Evolutionary conservation across 768 basidiomycete species (phyloP).

Genomic region (Tricholoma sp.): DNA sequence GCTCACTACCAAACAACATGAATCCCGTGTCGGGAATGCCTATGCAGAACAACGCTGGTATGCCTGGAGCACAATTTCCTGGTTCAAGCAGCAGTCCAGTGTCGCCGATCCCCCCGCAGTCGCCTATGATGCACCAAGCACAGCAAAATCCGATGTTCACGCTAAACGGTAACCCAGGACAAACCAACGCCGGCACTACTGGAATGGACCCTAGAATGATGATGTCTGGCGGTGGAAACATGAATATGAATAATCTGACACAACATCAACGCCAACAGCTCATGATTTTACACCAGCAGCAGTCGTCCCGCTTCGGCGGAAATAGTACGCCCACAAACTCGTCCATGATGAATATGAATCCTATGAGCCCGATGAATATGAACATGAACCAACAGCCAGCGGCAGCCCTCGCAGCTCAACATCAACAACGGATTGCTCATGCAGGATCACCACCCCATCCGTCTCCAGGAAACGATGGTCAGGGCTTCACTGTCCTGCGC

Average conservation of each 20-base stretch:
- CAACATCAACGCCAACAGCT: conserved; percentile 43
- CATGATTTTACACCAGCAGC: conserved; percentile 31
- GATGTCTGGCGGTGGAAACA: conserved; percentile 15
- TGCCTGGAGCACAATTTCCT: conserved; percentile 9
- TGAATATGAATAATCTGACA: conserved; percentile 25
- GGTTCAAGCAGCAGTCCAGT: conserved; percentile 13
- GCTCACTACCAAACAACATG: conserved; percentile 3
- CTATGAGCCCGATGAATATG: conserved; percentile 10
- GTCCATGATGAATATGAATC: conserved; percentile 15
- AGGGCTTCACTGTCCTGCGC: conserved; percentile 43
- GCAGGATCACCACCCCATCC: conserved; percentile 36
- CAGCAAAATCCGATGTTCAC: conserved; percentile 17
- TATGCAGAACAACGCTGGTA: conserved; percentile 13
- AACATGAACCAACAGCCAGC: conserved; percentile 18
- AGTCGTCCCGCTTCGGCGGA: conserved; percentile 4
- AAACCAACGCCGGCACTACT: conserved; percentile 15
- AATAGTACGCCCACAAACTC: neutral
- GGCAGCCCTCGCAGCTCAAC: conserved; percentile 19
- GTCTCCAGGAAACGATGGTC: conserved; percentile 28
- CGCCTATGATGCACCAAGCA: conserved; percentile 9
- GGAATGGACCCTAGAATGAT: conserved; percentile 30
- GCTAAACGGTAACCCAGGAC: conserved; percentile 14
- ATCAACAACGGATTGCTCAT: conserved; percentile 34
- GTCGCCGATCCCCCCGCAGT: conserved; percentile 18
- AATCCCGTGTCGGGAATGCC: conserved; percentile 12